Evolutionary conservation across 2,329 filamentous ascomycete species (phyloP).

Genomic region (Epichloe typhina): DNA sequence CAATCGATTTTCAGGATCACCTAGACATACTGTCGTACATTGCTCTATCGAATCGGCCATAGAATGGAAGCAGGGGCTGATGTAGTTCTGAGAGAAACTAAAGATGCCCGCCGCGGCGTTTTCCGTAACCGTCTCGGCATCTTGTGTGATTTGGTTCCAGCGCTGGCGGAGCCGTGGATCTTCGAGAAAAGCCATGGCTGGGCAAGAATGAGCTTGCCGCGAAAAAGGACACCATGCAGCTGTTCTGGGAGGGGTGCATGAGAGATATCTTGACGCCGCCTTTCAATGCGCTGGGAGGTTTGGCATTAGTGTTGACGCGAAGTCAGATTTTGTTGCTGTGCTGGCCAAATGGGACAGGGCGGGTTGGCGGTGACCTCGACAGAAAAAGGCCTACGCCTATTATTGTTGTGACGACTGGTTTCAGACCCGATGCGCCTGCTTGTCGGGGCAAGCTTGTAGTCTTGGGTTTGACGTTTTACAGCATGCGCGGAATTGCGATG

Average conservation of each 20-base stretch:
- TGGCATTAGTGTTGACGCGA: not conserved
- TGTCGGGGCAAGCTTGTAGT: not conserved
- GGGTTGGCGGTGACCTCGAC: not conserved
- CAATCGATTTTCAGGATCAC: conserved; percentile 59
- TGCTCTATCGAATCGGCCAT: conserved; percentile 55
- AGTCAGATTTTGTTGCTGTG: not conserved
- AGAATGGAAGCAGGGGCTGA: conserved; percentile 65
- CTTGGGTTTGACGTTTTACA: not conserved
- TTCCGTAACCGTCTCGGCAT: conserved; percentile 80
- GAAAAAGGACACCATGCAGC: not conserved
- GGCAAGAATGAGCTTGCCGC: conserved; percentile 7
- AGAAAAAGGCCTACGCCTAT: not conserved
- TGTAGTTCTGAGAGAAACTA: conserved; percentile 74
- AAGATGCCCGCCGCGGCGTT: conserved; percentile 86
- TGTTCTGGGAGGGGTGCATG: not conserved
- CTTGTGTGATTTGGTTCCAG: conserved; percentile 85
- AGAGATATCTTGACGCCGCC: not conserved
- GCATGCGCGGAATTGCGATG: not conserved
- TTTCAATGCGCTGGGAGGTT: not conserved
- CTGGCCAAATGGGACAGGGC: not conserved
- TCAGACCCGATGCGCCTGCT: not conserved
- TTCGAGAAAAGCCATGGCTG: conserved; percentile 46
- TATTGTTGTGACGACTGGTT: not conserved
- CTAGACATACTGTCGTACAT: conserved; percentile 58
- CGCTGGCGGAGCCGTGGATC: conserved; percentile 87